Evolutionary conservation across 495 filamentous ascomycete species (phyloP).

Genomic region (Poronia punctata): DNA sequence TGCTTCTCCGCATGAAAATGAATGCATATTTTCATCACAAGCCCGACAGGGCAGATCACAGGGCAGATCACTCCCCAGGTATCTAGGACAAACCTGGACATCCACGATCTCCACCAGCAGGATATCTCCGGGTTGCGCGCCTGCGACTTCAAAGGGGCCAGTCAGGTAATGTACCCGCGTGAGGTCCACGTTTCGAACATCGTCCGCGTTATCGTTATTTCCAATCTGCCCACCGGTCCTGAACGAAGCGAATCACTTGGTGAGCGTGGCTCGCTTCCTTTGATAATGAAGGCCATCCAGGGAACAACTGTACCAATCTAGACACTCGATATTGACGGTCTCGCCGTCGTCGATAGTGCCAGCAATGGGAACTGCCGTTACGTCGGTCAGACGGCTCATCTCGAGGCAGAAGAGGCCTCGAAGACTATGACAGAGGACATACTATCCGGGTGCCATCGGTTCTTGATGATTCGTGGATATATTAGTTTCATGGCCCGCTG

Average conservation of each 20-base stretch:
- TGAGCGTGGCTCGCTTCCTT: too few relatives aligned
- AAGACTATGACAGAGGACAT: constrained; percentile 15
- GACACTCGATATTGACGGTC: constrained; percentile 90
- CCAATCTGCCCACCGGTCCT: constrained; percentile 78
- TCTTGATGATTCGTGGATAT: too few relatives aligned
- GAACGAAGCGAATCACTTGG: not conserved
- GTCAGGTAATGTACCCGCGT: constrained; percentile 82
- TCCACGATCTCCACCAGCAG: constrained; percentile 92
- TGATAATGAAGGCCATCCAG: too few relatives aligned
- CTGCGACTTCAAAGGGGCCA: constrained; percentile 85
- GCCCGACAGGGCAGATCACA: too few relatives aligned
- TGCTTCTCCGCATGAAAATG: not conserved
- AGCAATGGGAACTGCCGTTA: constrained; percentile 59
- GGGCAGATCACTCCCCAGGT: too few relatives aligned
- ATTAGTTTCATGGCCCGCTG: too few relatives aligned
- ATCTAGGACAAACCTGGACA: constrained; percentile 54
- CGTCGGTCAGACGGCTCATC: not conserved
- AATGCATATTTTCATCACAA: too few relatives aligned
- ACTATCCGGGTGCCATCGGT: constrained; percentile 94
- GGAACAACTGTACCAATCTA: constrained; percentile 75
- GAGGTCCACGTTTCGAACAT: constrained; percentile 78
- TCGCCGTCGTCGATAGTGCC: constrained; percentile 78
- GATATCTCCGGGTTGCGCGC: constrained; percentile 79
- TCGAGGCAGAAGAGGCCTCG: not conserved
- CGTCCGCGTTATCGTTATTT: constrained; percentile 87